Conservation (phyloP, 2,329 filamentous ascomycete genomes). For the Furcasterigmium furcatum region DNA sequence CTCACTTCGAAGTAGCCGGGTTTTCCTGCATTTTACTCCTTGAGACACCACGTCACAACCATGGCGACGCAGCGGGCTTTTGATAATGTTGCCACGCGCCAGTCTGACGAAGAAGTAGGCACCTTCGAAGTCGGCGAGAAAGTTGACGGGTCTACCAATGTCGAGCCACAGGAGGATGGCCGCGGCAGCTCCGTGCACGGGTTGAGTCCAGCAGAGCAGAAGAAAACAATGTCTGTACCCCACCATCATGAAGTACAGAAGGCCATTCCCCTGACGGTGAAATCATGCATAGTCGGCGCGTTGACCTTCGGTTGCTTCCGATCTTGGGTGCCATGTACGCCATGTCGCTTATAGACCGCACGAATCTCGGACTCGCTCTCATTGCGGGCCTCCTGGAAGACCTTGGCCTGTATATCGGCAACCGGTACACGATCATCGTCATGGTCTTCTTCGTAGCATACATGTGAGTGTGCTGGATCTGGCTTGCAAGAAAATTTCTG, state of each 20-base stretch:
- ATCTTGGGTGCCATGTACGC: slow-evolving; percentile 21
- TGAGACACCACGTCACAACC: no score
- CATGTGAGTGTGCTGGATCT: slow-evolving; percentile 11
- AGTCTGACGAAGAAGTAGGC: slow-evolving; percentile 5
- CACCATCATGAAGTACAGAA: no score
- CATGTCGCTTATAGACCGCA: slow-evolving; percentile 15
- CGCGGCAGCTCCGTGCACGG: neutral
- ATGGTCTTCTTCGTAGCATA: slow-evolving; percentile 18
- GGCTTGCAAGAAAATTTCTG: neutral
- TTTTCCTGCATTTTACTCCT: no score
- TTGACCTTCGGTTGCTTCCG: slow-evolving; percentile 33
- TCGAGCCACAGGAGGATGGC: slow-evolving; percentile 2
- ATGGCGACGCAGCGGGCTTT: neutral
- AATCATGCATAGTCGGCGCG: slow-evolving; percentile 8
- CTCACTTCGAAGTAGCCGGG: no score
- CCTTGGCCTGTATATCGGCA: slow-evolving; percentile 9
- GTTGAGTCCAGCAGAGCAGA: slow-evolving; percentile 6
- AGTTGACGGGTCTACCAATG: neutral
- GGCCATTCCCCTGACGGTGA: neutral
- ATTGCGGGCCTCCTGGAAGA: slow-evolving; percentile 14
- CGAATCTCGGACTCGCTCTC: slow-evolving; percentile 10
- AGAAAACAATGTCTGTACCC: slow-evolving; percentile 5
- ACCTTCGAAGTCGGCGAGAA: slow-evolving; percentile 5
- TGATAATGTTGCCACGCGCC: neutral
- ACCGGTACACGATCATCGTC: slow-evolving; percentile 11